Evolutionary conservation across 1,139 yeast species (phyloP).

Genomic region (Suhomyces wounanorum): DNA sequence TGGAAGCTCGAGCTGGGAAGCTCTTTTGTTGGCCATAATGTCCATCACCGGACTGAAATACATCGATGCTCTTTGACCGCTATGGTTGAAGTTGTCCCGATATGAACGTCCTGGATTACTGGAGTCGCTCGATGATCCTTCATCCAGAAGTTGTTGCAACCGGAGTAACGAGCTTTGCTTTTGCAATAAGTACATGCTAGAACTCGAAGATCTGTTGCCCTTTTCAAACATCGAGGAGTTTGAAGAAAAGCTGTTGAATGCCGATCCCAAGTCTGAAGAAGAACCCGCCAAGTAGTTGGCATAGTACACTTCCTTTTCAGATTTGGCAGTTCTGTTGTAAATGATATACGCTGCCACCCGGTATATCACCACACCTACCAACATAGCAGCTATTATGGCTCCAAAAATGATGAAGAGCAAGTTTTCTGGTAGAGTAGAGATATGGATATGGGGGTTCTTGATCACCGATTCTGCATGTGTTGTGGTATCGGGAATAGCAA

Average conservation of each 20-base stretch:
- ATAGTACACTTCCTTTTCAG: slow-evolving; percentile 40
- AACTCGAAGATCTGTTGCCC: slow-evolving; percentile 14
- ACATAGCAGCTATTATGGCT: slow-evolving; percentile 30
- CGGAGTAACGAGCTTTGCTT: slow-evolving; percentile 14
- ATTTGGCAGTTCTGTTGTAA: slow-evolving; percentile 33
- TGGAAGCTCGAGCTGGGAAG: slow-evolving; percentile 25
- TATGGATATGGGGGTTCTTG: slow-evolving; percentile 35
- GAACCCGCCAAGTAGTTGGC: slow-evolving; percentile 10
- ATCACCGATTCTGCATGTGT: not conserved
- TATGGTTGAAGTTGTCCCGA: slow-evolving; percentile 19
- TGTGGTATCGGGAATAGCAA: slow-evolving; percentile 18
- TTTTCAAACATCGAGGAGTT: slow-evolving; percentile 32
- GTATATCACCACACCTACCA: slow-evolving; percentile 25
- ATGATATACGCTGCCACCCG: slow-evolving; percentile 27
- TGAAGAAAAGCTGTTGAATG: slow-evolving; percentile 19
- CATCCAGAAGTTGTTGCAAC: slow-evolving; percentile 9
- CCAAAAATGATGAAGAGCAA: slow-evolving; percentile 50
- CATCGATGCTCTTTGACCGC: slow-evolving; percentile 24
- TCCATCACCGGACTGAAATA: slow-evolving; percentile 34
- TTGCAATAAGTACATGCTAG: slow-evolving; percentile 12
- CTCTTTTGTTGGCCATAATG: slow-evolving; percentile 18
- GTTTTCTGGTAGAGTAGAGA: slow-evolving; percentile 31
- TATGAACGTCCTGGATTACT: slow-evolving; percentile 21
- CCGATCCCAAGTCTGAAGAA: slow-evolving; percentile 5
- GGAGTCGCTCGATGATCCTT: slow-evolving; percentile 12